Evolutionary conservation across 306 rosid genomes (phyloP).

Genomic region (Acacia acuminata): DNA sequence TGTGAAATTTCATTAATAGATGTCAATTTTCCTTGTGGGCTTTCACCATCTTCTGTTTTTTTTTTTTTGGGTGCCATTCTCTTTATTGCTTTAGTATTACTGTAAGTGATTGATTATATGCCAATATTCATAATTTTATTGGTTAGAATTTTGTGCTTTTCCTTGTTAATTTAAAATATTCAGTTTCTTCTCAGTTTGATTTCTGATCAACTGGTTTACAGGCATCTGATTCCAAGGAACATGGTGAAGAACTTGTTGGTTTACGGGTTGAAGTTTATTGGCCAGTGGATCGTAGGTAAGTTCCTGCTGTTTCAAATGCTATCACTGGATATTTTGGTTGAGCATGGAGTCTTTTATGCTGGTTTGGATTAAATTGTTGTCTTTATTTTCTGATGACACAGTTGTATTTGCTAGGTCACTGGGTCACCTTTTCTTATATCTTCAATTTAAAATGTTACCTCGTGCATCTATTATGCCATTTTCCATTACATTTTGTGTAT

Average conservation of each 20-base stretch:
- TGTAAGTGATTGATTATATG: background rate
- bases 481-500: background rate
- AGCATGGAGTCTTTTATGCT: conserved; percentile 15
- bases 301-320: conserved; percentile 19
- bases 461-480: background rate
- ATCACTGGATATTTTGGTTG: conserved; percentile 15
- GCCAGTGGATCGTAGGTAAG: conserved; percentile 83
- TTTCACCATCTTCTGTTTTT: background rate
- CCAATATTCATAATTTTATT: background rate
- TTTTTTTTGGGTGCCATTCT: background rate
- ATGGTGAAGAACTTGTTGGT: conserved; percentile 66
- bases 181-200: conserved; percentile 23
- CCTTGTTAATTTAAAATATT: conserved; percentile 16
- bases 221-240: conserved; percentile 50
- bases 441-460: conserved; percentile 11
- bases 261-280: conserved; percentile 78
- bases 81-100: background rate
- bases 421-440: conserved; percentile 6
- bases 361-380: background rate
- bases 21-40: background rate
- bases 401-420: background rate
- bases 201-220: conserved; percentile 33
- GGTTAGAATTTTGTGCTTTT: background rate
- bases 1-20: background rate
- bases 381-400: background rate